Base-by-base conservation (phyloP, 108 stramenopile species). In the Cyclotella choctawhatcheeana region DNA sequence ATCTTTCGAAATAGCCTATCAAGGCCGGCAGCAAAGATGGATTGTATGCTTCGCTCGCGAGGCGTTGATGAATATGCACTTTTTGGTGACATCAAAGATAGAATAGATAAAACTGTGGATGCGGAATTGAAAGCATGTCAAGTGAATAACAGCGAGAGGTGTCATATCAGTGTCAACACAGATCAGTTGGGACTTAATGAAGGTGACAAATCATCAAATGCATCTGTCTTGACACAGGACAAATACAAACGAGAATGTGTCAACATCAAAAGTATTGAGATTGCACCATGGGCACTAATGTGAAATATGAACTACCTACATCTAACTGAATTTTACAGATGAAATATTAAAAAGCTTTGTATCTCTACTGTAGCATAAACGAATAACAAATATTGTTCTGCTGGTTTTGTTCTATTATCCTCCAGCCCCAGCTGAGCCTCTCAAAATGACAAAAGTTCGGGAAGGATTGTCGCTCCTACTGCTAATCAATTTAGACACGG, bases 401-500 rank as follows among this genome's bases (percentile, higher is more conserved):
- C n/a, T n/a, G n/a, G n/a, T n/a, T n/a, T n/a, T n/a, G n/a, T n/a
- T n/a, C n/a, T n/a, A n/a, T 56, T n/a, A 56, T 31, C 31, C 55
- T 30, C 27, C 27, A 18, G 5, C 55, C 31, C 45, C 6, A 47
- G 27, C 45, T 44, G 70, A 20, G 14, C 69, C 55, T 69, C 71
- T 59, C 35, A 67, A 45, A 14, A 85, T 58, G 1, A 74, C 67
- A 56, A 86, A 44, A 3, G 56, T 71, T 71, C 85, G 66, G 14
- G 60, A 40, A 18, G 74, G 71, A 73, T 83, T 82, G 12, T 64
- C 52, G 26, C 77, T 50, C 58, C 82, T 64, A 40, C 61, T 65
- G 40, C 71, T 69, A 58, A 95, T 91, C 60, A 95, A 72, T 50
- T 84, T 88, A 10, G 91, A 91, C 0, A 95, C 88, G 37, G 85